Conservation (phyloP, 2,329 filamentous ascomycete genomes). For the Cladosporium sp. region DNA sequence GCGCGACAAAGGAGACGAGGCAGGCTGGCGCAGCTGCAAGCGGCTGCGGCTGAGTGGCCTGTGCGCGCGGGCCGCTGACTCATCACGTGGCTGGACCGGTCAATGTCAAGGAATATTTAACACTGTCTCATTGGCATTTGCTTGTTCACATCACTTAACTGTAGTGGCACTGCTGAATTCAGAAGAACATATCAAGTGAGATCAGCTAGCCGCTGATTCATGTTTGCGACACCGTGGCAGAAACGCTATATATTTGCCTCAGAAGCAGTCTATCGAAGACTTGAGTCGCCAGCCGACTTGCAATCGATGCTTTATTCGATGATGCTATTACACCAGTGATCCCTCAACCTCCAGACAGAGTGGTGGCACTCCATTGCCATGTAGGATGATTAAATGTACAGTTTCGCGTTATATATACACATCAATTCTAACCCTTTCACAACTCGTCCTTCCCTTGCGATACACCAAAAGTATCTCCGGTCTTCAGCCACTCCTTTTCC, state of each 20-base stretch:
- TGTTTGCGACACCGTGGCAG: background rate
- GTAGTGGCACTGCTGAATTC: background rate
- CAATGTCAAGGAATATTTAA: background rate
- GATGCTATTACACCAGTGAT: background rate
- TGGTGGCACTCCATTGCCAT: background rate
- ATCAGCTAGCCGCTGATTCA: background rate
- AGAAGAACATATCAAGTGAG: background rate
- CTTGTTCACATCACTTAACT: background rate
- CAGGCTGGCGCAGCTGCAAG: background rate
- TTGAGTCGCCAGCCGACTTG: background rate
- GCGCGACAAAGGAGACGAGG: conserved; percentile 4
- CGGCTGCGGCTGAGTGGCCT: background rate
- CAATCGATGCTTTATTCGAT: background rate
- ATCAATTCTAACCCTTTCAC: background rate
- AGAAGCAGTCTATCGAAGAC: background rate
- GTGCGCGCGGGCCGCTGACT: background rate
- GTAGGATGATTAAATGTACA: background rate
- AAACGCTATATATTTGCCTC: background rate
- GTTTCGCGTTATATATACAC: background rate
- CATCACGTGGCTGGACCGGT: background rate
- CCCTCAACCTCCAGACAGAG: background rate
- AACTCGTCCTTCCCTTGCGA: conserved; percentile 27
- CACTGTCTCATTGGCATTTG: background rate
- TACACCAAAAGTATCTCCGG: conserved; percentile 47
- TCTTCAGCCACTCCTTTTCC: conserved; percentile 54